Evolutionary conservation across 2,329 filamentous ascomycete species (phyloP).

Genomic region (Fusarium sterilihyphosum): DNA sequence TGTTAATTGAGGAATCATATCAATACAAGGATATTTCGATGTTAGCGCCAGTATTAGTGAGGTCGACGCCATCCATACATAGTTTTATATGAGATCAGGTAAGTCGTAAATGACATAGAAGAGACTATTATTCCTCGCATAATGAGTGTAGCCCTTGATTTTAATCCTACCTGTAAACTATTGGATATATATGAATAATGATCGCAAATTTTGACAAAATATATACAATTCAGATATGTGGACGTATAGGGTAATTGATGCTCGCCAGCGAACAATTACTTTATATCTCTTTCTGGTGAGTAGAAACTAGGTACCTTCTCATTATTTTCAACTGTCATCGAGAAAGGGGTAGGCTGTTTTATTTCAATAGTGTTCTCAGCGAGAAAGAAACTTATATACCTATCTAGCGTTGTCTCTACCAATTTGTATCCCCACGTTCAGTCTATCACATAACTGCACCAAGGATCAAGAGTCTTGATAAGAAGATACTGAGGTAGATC

Average conservation of each 20-base stretch:
- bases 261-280: neutral
- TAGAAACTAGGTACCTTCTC: neutral
- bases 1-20: neutral
- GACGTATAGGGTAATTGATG: neutral
- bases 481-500: neutral
- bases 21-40: fast-evolving
- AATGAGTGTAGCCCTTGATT: no score
- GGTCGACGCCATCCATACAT: neutral
- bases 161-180: neutral
- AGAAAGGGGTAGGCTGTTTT: no score
- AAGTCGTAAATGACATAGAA: neutral
- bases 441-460: no score
- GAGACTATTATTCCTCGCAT: no score
- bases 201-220: neutral
- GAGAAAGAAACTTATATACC: neutral
- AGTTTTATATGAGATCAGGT: neutral
- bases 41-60: neutral
- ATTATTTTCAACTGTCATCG: neutral
- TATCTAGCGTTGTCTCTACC: neutral
- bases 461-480: neutral
- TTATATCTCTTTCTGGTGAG: neutral
- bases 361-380: neutral
- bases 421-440: neutral
- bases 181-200: neutral
- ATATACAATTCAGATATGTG: neutral